Evolutionary conservation across 352 stramenopile genomes (phyloP).

Genomic region (Phytophthora boehmeriae): DNA sequence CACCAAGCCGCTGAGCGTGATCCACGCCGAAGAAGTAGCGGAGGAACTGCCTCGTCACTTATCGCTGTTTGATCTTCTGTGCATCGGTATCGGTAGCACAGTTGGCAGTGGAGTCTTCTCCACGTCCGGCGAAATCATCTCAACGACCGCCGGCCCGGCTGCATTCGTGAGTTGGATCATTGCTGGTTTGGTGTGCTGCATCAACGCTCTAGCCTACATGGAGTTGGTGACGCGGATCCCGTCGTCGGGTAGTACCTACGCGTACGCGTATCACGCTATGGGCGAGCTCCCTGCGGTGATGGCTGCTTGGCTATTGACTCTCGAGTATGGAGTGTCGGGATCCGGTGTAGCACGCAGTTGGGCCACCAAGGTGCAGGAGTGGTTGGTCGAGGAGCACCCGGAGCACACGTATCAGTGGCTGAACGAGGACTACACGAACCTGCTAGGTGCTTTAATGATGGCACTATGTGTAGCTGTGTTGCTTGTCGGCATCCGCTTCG

Average conservation of each 20-base stretch:
- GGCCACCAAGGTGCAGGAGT: constrained; percentile 89
- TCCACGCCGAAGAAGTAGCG: constrained; percentile 74
- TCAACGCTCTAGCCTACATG: constrained; percentile 89
- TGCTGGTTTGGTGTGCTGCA: constrained; percentile 75
- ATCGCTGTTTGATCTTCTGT: constrained; percentile 90
- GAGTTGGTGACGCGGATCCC: constrained; percentile 89
- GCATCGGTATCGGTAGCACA: constrained; percentile 91
- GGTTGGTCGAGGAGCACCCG: constrained; percentile 55
- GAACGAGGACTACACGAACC: constrained; percentile 68
- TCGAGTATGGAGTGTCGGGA: constrained; percentile 92
- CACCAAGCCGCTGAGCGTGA: constrained; percentile 75
- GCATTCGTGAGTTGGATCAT: constrained; percentile 85
- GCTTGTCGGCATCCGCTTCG: constrained; percentile 83
- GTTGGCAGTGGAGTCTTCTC: constrained; percentile 93
- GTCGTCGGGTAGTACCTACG: constrained; percentile 90
- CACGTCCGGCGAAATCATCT: constrained; percentile 79
- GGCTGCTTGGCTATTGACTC: constrained; percentile 83
- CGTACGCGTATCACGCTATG: constrained; percentile 92
- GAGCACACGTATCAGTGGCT: constrained; percentile 50
- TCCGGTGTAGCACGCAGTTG: constrained; percentile 92
- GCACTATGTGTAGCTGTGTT: constrained; percentile 72
- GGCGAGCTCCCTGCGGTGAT: constrained; percentile 92
- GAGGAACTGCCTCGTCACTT: constrained; percentile 73
- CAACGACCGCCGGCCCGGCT: constrained; percentile 70
- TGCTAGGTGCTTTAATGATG: constrained; percentile 70